These are phyloP conservation scores for Apiospora sp. DNA, from an alignment of 2,329 filamentous ascomycete genomes.

Conservation along the genomic window DNA sequence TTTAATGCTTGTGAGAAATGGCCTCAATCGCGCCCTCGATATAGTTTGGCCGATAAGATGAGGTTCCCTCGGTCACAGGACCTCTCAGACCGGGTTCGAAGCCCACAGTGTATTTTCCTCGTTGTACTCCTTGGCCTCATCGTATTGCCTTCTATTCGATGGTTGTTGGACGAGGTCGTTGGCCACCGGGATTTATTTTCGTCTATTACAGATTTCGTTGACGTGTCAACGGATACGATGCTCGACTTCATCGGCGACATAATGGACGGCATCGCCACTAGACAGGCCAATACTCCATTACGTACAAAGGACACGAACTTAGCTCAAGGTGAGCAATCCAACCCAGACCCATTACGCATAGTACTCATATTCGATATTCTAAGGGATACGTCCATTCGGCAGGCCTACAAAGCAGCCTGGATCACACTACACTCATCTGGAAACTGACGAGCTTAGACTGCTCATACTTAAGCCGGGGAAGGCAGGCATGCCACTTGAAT, in stretches of 20 bases:
- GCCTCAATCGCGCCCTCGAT: not conserved
- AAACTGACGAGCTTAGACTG: not conserved
- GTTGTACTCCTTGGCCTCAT: not conserved
- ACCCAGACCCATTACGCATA: not conserved
- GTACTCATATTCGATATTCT: not conserved
- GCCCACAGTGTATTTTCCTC: not conserved
- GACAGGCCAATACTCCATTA: not conserved
- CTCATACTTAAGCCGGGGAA: not conserved
- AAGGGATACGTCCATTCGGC: not conserved
- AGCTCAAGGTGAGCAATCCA: not conserved
- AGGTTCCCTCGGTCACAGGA: not conserved
- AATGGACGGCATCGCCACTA: not conserved
- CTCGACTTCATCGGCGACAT: not conserved
- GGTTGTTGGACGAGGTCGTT: not conserved
- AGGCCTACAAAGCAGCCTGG: not conserved
- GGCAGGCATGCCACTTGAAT: not conserved
- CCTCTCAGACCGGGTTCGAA: not conserved
- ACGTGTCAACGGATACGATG: not conserved
- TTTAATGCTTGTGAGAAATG: not conserved
- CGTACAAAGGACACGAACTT: not conserved
- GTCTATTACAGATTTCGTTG: not conserved
- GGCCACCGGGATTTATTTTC: not conserved
- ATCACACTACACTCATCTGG: not conserved
- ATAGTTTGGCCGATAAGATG: not conserved
- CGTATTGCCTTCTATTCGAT: not conserved